phyloP scores from a whole-genome alignment of 1,139 yeast genomes.

The Sugiyamaella sp. region DNA sequence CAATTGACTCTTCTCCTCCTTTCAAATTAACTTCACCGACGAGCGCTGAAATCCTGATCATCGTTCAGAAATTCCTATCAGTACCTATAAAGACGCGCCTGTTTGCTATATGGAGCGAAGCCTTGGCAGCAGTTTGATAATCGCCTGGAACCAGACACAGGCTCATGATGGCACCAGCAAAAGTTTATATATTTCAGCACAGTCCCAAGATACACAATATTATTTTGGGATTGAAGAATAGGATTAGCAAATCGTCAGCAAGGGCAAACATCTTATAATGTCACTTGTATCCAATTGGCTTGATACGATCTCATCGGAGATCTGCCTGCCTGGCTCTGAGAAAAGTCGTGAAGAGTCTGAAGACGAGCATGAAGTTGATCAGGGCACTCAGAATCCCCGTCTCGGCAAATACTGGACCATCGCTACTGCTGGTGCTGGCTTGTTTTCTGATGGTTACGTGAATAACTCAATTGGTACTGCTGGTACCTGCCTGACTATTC shows the following conservation, averaged over 20 bases:
- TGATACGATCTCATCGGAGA: conserved; percentile 19
- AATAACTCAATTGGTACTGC: conserved; percentile 82
- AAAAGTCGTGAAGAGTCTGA: conserved; percentile 7
- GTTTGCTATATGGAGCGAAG: neutral
- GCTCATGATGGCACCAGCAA: neutral
- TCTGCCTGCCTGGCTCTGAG: conserved; percentile 20
- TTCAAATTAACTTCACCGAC: conserved; percentile 4
- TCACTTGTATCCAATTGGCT: conserved; percentile 21
- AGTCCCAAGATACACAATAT: neutral
- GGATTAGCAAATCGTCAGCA: no score
- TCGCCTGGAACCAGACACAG: neutral
- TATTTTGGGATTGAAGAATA: neutral
- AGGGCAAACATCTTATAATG: conserved; percentile 2
- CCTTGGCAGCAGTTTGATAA: neutral
- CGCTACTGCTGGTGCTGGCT: conserved; percentile 85
- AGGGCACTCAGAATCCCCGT: conserved; percentile 8
- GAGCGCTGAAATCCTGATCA: neutral
- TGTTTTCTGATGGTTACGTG: conserved; percentile 89
- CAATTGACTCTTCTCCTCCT: conserved; percentile 8
- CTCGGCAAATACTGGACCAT: conserved; percentile 64
- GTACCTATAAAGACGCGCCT: neutral
- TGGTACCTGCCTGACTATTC: conserved; percentile 60
- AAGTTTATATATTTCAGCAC: conserved; percentile 8
- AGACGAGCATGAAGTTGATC: conserved; percentile 12
- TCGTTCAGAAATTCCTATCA: neutral